Percentiles rank a stretch among this genome's conserved stretches.
phyloP scores from a whole-genome alignment of 768 basidiomycete genomes.

The Tricholoma furcatifolium region DNA sequence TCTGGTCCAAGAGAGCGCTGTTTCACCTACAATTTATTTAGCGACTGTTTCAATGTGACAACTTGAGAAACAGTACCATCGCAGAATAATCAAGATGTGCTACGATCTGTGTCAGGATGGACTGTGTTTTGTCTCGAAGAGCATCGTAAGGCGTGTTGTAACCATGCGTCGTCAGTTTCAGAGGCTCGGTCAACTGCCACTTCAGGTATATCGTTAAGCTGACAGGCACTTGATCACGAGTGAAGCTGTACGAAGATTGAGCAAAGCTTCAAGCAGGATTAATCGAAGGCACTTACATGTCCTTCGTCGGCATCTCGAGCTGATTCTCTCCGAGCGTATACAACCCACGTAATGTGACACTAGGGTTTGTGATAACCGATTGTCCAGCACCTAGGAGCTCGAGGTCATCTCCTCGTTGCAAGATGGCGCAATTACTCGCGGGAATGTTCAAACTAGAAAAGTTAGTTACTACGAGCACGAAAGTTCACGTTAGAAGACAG shows the following conservation, averaged over 20 bases:
- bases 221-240: conserved; percentile 85
- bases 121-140: conserved; percentile 79
- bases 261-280: not conserved
- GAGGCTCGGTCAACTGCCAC: conserved; percentile 56
- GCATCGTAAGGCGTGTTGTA: conserved; percentile 84
- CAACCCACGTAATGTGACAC: conserved; percentile 75
- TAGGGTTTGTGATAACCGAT: conserved; percentile 82
- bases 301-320: conserved; percentile 84
- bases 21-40: conserved; percentile 51
- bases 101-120: conserved; percentile 83
- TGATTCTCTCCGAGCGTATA: conserved; percentile 85
- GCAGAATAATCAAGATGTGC: conserved; percentile 62
- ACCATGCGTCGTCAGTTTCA: conserved; percentile 77
- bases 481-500: conserved; percentile 6
- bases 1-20: conserved; percentile 79
- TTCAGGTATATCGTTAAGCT: conserved; percentile 82
- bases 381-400: conserved; percentile 80
- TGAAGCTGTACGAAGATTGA: conserved; percentile 49
- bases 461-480: not conserved
- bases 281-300: conserved; percentile 53
- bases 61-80: conserved; percentile 29
- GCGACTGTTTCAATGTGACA: not conserved
- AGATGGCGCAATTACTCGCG: conserved; percentile 83
- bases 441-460: conserved; percentile 69
- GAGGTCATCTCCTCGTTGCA: conserved; percentile 79